phyloP scores from a whole-genome alignment of 345 rosid species.

The Salix exigua region DNA sequence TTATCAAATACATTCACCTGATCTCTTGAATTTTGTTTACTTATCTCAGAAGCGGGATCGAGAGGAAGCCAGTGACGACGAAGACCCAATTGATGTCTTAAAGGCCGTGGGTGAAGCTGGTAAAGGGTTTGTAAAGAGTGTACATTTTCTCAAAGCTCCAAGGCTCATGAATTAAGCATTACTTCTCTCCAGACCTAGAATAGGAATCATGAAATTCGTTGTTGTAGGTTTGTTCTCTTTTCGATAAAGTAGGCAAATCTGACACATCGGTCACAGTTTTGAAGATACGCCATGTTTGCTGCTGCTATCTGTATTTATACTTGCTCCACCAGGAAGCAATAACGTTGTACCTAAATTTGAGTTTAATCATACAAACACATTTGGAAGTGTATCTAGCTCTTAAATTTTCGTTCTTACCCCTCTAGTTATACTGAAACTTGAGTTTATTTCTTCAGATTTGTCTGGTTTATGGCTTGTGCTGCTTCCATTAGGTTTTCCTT shows the following conservation, averaged over 20 bases:
- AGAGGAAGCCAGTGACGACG: constrained; percentile 39
- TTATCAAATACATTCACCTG: not conserved
- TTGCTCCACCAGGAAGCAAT: not conserved
- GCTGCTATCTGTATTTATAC: not conserved
- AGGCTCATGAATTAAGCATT: constrained; percentile 2
- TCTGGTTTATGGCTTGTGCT: too few relatives aligned
- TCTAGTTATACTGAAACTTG: too few relatives aligned
- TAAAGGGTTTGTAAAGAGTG: constrained; percentile 73
- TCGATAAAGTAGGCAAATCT: not conserved
- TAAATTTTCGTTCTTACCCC: too few relatives aligned
- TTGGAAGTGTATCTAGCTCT: too few relatives aligned
- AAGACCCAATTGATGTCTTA: constrained; percentile 46
- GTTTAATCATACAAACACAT: too few relatives aligned
- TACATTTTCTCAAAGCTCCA: constrained; percentile 64
- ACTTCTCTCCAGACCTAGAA: not conserved
- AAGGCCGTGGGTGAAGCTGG: constrained; percentile 66
- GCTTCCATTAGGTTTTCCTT: too few relatives aligned
- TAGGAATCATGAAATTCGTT: not conserved
- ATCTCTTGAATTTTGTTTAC: constrained; percentile 1
- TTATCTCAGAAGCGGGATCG: constrained; percentile 60
- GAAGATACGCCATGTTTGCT: not conserved
- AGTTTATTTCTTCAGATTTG: too few relatives aligned
- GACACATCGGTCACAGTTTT: not conserved
- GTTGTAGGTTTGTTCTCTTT: not conserved
- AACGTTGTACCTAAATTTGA: too few relatives aligned